A percentile compares a stretch with the other conserved stretches of the same genome.
These are phyloP conservation scores for Anacardium occidentale DNA, from an alignment of 345 rosid genomes.

Conservation along the genomic window DNA sequence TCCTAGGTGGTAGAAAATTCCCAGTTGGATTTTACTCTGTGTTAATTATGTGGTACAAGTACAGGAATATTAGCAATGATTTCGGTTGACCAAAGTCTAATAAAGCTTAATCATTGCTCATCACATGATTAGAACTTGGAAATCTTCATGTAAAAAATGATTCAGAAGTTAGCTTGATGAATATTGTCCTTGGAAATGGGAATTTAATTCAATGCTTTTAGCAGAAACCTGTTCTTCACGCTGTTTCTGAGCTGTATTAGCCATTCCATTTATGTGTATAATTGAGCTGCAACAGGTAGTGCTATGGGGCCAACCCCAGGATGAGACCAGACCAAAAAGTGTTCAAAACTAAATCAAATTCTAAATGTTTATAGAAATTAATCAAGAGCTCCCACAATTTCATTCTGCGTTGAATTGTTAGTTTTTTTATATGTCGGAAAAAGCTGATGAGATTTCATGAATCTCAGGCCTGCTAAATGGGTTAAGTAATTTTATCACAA, in stretches of 20 bases:
- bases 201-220: background rate
- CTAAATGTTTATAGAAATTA: background rate
- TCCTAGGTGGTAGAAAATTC: too few species aligned
- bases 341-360: constrained; percentile 7
- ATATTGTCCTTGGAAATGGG: constrained; percentile 6
- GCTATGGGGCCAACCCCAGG: background rate
- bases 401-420: constrained; percentile 7
- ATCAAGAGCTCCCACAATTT: background rate
- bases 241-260: background rate
- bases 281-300: background rate
- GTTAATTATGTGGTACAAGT: background rate
- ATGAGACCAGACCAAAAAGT: background rate
- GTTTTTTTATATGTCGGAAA: background rate
- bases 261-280: background rate
- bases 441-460: background rate
- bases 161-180: background rate
- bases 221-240: background rate
- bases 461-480: constrained; percentile 10
- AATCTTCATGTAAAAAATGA: background rate
- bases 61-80: background rate
- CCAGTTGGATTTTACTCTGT: background rate
- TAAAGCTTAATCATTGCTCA: constrained; percentile 25
- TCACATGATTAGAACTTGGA: constrained; percentile 13
- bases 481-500: background rate
- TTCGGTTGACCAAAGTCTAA: background rate